These are phyloP conservation scores for Leavenworthia alabamica DNA, from an alignment of 345 rosid genomes.

Conservation along the genomic window DNA sequence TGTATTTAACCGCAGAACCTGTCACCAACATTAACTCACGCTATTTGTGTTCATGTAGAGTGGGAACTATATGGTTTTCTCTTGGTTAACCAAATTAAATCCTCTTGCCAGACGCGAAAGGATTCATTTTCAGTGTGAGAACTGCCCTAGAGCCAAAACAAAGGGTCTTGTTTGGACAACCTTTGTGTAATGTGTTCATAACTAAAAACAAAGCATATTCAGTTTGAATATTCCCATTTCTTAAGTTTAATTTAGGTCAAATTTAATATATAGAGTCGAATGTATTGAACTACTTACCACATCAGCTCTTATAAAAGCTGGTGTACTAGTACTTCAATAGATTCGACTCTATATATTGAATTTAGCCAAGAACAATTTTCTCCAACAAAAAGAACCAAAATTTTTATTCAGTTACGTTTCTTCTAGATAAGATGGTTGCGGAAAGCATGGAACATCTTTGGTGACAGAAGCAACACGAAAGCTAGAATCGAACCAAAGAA, in stretches of 20 bases:
- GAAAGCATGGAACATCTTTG: conserved; percentile 49
- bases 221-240: not conserved
- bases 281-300: conserved; percentile 28
- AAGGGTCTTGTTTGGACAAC: too few relatives aligned
- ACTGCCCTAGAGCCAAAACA: too few relatives aligned
- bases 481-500: conserved; percentile 76
- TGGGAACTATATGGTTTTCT: too few relatives aligned
- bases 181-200: not conserved
- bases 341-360: conserved; percentile 23
- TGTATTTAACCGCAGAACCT: too few relatives aligned
- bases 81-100: too few relatives aligned
- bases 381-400: conserved; percentile 11
- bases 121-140: too few relatives aligned
- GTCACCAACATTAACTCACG: too few relatives aligned
- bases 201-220: not conserved
- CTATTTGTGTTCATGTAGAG: too few relatives aligned
- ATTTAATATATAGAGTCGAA: conserved; percentile 19
- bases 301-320: conserved; percentile 8
- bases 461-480: conserved; percentile 54
- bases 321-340: conserved; percentile 27
- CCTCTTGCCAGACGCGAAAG: too few relatives aligned
- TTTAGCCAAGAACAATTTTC: conserved; percentile 10
- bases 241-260: conserved; percentile 9
- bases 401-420: not conserved
- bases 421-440: conserved; percentile 45